Base-by-base conservation (phyloP, 2,329 filamentous ascomycete genomes). In the Fusarium tupiense region DNA sequence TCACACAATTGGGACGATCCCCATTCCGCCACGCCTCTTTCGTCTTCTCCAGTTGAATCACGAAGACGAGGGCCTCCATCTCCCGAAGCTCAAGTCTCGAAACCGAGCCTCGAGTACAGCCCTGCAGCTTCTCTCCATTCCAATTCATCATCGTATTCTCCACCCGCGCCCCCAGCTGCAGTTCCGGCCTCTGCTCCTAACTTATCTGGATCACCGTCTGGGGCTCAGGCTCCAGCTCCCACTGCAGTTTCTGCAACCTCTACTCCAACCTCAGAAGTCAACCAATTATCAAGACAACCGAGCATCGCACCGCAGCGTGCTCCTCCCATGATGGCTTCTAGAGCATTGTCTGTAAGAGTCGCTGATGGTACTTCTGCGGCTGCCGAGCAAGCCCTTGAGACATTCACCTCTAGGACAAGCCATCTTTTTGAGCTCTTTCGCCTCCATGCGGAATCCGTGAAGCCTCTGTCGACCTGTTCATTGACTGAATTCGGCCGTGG, bases 351-450 rank as follows among this genome's bases (percentile, higher is more conserved):
- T 9, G 78, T 84, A n/a, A 83, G 81, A 60, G 69, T 86, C 38
- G 83, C 83, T 11, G 87, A 89, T 60, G 71, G 71, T 44, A 82
- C 83, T 17, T 75, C 80, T 62, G 83, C 87, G 9, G 84, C 88
- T n/a, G 85, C 85, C 6, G 91, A 93, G 57, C 90, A 91, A 63
- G 92, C 94, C 1, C 86, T 95, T 57, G 83, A 88, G 13, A 89
- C 91, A 19, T 97, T 98, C 80, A 89, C 90, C 8, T 81, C 84
- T 11, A 91, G 94, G 33, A 93, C 93, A 7, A 89, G 88, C 26
- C 93, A 95, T 79, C 88, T 96, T 76, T 91, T 90, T 70, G 91
- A 92, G 73, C 86, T 96, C 6, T 97, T 97, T 79, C 88, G 91
- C 43, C 83, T 96, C 49, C 93, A 95, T 65, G 92, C 94, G 0